Percentiles rank a stretch among this genome's conserved stretches.
Conservation (phyloP, 768 basidiomycete genomes). For the Mycena chlorophos region DNA sequence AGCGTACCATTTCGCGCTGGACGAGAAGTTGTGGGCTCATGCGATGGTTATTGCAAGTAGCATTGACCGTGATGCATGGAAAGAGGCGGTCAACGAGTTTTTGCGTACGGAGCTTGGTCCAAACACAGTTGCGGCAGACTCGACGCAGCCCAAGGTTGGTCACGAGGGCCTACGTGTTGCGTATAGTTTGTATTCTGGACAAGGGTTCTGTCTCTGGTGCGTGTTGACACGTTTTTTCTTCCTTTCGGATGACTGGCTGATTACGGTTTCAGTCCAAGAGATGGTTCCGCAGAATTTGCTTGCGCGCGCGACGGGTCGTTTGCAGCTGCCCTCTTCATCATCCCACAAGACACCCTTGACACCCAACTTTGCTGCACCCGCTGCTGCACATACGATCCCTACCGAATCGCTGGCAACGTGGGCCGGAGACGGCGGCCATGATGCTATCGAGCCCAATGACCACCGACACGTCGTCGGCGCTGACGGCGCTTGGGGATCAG, state of each 20-base stretch:
- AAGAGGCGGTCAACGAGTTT: conserved; percentile 86
- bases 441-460: conserved; percentile 71
- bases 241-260: conserved; percentile 2
- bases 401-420: conserved; percentile 69
- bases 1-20: conserved; percentile 86
- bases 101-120: conserved; percentile 69
- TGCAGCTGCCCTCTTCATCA: conserved; percentile 39
- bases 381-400: conserved; percentile 50
- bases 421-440: conserved; percentile 84
- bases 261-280: conserved; percentile 61
- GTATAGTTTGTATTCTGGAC: conserved; percentile 83
- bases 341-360: conserved; percentile 57
- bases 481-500: conserved; percentile 85
- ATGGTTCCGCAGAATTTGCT: conserved; percentile 60
- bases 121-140: conserved; percentile 26
- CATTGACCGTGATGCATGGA: conserved; percentile 92
- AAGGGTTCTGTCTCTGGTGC: conserved; percentile 75
- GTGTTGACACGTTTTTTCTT: too few species aligned
- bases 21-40: conserved; percentile 91
- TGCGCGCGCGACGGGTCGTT: conserved; percentile 39
- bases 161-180: conserved; percentile 76
- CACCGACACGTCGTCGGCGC: conserved; percentile 67
- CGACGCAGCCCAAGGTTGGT: conserved; percentile 41
- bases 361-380: conserved; percentile 56
- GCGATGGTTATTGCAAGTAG: conserved; percentile 93